phyloP scores from a whole-genome alignment of 2,329 filamentous ascomycete species.

The Fusarium sp. region DNA sequence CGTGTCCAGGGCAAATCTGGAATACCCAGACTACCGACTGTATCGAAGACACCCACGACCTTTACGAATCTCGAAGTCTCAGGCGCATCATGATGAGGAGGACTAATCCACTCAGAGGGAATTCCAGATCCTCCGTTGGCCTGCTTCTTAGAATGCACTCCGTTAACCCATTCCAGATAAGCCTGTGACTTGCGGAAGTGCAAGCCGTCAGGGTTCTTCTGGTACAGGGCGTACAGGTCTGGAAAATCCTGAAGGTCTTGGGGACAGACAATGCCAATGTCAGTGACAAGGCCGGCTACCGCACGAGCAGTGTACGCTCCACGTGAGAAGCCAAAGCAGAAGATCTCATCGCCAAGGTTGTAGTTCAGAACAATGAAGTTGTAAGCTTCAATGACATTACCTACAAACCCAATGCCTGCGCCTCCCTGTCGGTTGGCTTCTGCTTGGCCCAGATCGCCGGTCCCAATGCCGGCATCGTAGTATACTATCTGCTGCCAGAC shows the following conservation, averaged over 20 bases:
- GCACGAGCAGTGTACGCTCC: conserved; percentile 54
- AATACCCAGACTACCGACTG: conserved; percentile 43
- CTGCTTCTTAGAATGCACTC: conserved; percentile 33
- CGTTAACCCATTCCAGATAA: conserved; percentile 42
- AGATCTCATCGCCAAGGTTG: conserved; percentile 46
- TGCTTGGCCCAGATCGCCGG: conserved; percentile 25
- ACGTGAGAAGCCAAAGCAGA: conserved; percentile 52
- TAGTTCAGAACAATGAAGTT: conserved; percentile 53
- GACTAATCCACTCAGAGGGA: conserved; percentile 28
- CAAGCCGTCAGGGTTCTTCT: conserved; percentile 34
- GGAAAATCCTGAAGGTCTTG: conserved; percentile 44
- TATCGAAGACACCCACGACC: conserved; percentile 43
- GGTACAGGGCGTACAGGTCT: conserved; percentile 41
- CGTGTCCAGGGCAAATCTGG: conserved; percentile 41
- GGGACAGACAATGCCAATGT: conserved; percentile 45
- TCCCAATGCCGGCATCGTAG: conserved; percentile 53
- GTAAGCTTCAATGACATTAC: conserved; percentile 52
- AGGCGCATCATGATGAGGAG: conserved; percentile 39
- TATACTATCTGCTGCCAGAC: conserved; percentile 52
- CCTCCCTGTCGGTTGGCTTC: conserved; percentile 37
- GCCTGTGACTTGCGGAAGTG: conserved; percentile 39
- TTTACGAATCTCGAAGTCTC: conserved; percentile 37
- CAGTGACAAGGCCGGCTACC: conserved; percentile 46
- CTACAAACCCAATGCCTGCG: conserved; percentile 45
- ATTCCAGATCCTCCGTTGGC: conserved; percentile 9